Evolutionary conservation across 495 filamentous ascomycete species (phyloP).

Genomic region (Tricharina praecox): DNA sequence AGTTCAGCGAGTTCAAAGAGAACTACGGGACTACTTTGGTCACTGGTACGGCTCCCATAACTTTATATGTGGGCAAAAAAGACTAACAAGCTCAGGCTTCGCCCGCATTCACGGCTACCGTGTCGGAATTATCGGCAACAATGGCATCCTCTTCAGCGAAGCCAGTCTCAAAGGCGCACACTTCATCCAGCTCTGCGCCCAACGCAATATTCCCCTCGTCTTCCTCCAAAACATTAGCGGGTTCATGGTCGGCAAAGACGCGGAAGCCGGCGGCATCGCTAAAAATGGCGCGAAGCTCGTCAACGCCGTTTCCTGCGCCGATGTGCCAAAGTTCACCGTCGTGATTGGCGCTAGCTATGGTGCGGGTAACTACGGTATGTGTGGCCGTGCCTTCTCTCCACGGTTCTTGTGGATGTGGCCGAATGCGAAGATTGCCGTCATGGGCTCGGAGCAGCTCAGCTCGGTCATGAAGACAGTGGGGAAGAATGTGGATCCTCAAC

Average conservation of each 20-base stretch:
- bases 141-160: slow-evolving; percentile 90
- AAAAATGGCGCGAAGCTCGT: slow-evolving; percentile 97
- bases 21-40: slow-evolving; percentile 82
- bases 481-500: slow-evolving; percentile 58
- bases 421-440: slow-evolving; percentile 84
- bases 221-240: slow-evolving; percentile 95
- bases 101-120: slow-evolving; percentile 76
- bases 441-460: slow-evolving; percentile 86
- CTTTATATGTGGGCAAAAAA: neutral
- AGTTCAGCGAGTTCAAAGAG: slow-evolving; percentile 87
- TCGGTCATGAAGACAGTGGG: slow-evolving; percentile 92
- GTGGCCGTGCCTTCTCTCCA: slow-evolving; percentile 84
- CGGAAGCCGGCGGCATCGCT: slow-evolving; percentile 85
- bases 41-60: slow-evolving; percentile 33
- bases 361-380: slow-evolving; percentile 52
- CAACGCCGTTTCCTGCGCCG: slow-evolving; percentile 83
- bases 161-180: slow-evolving; percentile 87
- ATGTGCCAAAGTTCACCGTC: slow-evolving; percentile 94
- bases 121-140: slow-evolving; percentile 90
- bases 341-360: slow-evolving; percentile 84
- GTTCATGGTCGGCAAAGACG: slow-evolving; percentile 93
- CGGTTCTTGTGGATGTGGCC: slow-evolving; percentile 96
- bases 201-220: slow-evolving; percentile 73
- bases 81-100: slow-evolving; percentile 41
- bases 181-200: slow-evolving; percentile 92